Evolutionary conservation across 306 rosid genomes (phyloP).

Genomic region (Cicer chorassanicum): DNA sequence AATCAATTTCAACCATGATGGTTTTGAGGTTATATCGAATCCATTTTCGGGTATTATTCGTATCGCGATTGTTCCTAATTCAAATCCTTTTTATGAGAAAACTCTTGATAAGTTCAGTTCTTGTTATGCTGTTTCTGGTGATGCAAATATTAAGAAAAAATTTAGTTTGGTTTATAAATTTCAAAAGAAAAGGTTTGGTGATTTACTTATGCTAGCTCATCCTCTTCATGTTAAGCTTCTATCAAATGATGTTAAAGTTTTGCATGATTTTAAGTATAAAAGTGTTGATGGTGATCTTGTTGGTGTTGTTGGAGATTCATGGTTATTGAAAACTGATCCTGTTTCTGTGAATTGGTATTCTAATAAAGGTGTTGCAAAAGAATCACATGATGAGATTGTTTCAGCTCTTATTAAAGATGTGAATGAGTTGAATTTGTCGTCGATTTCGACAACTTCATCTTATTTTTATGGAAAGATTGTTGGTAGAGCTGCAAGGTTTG

Average conservation of each 20-base stretch:
- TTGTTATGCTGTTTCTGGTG: slow-evolving; percentile 74
- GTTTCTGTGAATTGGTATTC: slow-evolving; percentile 83
- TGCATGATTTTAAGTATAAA: slow-evolving; percentile 66
- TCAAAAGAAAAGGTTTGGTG: slow-evolving; percentile 73
- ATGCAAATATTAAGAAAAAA: slow-evolving; percentile 57
- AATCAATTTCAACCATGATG: slow-evolving; percentile 44
- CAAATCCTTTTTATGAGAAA: slow-evolving; percentile 46
- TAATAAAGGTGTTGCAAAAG: slow-evolving; percentile 55
- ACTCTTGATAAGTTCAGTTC: slow-evolving; percentile 69
- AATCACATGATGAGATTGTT: slow-evolving; percentile 58
- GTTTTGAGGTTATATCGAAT: slow-evolving; percentile 52
- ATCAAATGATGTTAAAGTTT: slow-evolving; percentile 47
- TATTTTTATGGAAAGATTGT: slow-evolving; percentile 79
- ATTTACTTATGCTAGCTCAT: slow-evolving; percentile 81
- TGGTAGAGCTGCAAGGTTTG: slow-evolving; percentile 88
- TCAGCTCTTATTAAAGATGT: slow-evolving; percentile 75
- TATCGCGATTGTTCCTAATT: slow-evolving; percentile 59
- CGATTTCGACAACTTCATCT: slow-evolving; percentile 57
- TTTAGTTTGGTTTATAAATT: slow-evolving; percentile 67
- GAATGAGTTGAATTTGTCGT: slow-evolving; percentile 49
- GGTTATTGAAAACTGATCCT: slow-evolving; percentile 62
- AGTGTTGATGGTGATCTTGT: slow-evolving; percentile 92
- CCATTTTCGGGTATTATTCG: slow-evolving; percentile 69
- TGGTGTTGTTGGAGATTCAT: slow-evolving; percentile 84
- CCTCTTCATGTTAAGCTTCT: slow-evolving; percentile 78